Conservation (phyloP, 495 filamentous ascomycete species). For the Podospora comata region DNA sequence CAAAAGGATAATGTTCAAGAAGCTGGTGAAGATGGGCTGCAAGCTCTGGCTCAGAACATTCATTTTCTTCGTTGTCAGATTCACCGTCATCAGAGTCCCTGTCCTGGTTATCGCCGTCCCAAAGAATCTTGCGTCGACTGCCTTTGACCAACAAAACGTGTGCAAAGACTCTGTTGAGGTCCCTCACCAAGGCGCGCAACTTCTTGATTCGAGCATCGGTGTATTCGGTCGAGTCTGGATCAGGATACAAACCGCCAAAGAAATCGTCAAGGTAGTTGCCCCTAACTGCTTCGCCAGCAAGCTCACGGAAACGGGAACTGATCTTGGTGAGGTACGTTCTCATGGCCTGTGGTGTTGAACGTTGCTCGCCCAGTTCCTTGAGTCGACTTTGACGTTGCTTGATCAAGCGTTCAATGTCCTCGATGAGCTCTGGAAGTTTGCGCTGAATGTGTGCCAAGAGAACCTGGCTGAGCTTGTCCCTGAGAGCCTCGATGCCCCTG, state of each 20-base stretch:
- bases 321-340: slow-evolving; percentile 29
- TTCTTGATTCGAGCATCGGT: slow-evolving; percentile 13
- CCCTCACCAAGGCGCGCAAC: slow-evolving; percentile 26
- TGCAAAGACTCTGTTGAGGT: slow-evolving; percentile 27
- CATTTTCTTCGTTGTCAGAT: background rate
- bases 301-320: slow-evolving; percentile 26
- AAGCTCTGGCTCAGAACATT: background rate
- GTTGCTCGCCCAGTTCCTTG: slow-evolving; percentile 27
- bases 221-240: background rate
- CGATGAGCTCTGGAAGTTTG: slow-evolving; percentile 30
- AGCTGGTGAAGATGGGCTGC: slow-evolving; percentile 24
- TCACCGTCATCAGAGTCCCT: slow-evolving; percentile 5
- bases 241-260: slow-evolving; percentile 23
- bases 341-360: slow-evolving; percentile 29
- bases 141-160: slow-evolving; percentile 24
- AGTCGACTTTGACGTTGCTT: slow-evolving; percentile 17
- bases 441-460: slow-evolving; percentile 31
- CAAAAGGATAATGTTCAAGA: slow-evolving; percentile 23
- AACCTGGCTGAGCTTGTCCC: slow-evolving; percentile 32
- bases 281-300: slow-evolving; percentile 31
- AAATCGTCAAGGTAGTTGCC: slow-evolving; percentile 35
- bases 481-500: slow-evolving; percentile 31
- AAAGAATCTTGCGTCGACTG: slow-evolving; percentile 18
- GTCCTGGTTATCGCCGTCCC: slow-evolving; percentile 10
- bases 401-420: slow-evolving; percentile 27